phyloP scores from a whole-genome alignment of 192 early-diverging fungal genomes.

The Entomortierella lignicola region DNA sequence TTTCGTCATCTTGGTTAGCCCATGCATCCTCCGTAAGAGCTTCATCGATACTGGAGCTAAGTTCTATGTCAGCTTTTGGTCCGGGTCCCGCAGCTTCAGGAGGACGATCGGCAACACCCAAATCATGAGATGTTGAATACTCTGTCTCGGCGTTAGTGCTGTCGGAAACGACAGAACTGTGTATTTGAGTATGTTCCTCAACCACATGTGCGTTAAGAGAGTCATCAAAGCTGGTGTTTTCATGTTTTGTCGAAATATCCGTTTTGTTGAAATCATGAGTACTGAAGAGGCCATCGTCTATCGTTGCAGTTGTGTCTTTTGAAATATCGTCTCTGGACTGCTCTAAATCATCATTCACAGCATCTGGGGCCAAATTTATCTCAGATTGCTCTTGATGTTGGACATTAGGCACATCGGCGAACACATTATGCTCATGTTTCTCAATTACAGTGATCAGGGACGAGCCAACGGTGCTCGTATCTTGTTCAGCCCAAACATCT shows the following conservation, averaged over 20 bases:
- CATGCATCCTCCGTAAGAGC: constrained; percentile 14
- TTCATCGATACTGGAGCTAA: not conserved
- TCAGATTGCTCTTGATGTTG: too few relatives aligned
- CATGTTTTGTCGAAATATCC: not conserved
- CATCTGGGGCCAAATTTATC: too few relatives aligned
- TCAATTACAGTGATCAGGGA: not conserved
- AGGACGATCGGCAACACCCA: not conserved
- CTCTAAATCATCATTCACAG: too few relatives aligned
- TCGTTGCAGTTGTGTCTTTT: too few relatives aligned
- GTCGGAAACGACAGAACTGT: too few relatives aligned
- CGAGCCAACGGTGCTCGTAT: not conserved
- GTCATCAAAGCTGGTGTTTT: too few relatives aligned
- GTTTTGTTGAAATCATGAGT: too few relatives aligned
- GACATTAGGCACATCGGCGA: not conserved
- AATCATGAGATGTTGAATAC: not conserved
- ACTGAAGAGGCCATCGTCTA: too few relatives aligned
- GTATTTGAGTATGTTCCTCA: not conserved
- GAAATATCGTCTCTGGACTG: too few relatives aligned
- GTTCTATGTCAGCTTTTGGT: too few relatives aligned
- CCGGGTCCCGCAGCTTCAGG: not conserved
- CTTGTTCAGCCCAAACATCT: constrained; percentile 9
- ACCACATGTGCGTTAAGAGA: too few relatives aligned
- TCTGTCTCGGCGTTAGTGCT: too few relatives aligned
- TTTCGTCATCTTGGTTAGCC: not conserved
- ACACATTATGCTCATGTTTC: not conserved